These are phyloP conservation scores for Saturnispora sanitii DNA, from an alignment of 805 yeast species.

Conservation along the genomic window DNA sequence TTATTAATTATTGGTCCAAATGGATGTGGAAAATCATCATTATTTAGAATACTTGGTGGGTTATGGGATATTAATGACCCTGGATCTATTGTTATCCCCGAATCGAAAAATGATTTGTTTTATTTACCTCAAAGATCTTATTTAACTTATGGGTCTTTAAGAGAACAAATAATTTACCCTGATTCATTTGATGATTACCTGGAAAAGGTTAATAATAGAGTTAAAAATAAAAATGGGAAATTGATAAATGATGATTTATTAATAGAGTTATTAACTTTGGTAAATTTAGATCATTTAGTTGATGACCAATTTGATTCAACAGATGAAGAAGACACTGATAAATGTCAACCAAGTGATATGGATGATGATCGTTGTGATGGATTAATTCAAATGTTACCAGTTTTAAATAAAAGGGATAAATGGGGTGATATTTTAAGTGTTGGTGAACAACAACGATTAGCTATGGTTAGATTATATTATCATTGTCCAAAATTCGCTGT, in stretches of 20 bases:
- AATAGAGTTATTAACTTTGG: slow-evolving; percentile 41
- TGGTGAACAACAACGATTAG: slow-evolving; percentile 89
- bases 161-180: slow-evolving; percentile 88
- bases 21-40: slow-evolving; percentile 91
- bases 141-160: slow-evolving; percentile 65
- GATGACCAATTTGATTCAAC: slow-evolving; percentile 23
- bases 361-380: slow-evolving; percentile 6
- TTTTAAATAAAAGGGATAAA: slow-evolving; percentile 59
- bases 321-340: slow-evolving; percentile 15
- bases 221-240: slow-evolving; percentile 8
- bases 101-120: slow-evolving; percentile 56
- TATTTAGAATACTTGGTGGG: slow-evolving; percentile 85
- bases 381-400: slow-evolving; percentile 24
- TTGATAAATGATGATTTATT: slow-evolving; percentile 40
- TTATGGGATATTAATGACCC: slow-evolving; percentile 71
- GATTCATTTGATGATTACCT: slow-evolving; percentile 51
- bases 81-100: slow-evolving; percentile 54
- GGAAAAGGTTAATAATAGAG: slow-evolving; percentile 27
- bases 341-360: background rate
- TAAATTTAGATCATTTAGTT: slow-evolving; percentile 51
- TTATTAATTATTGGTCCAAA: slow-evolving; percentile 89
- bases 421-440: slow-evolving; percentile 86
- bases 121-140: slow-evolving; percentile 92
- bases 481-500: slow-evolving; percentile 92
- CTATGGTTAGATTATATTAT: slow-evolving; percentile 86